A percentile compares a stretch with the other conserved stretches of the same genome.
Evolutionary conservation across 2,329 filamentous ascomycete species (phyloP).

Genomic region (Alternaria viburni): DNA sequence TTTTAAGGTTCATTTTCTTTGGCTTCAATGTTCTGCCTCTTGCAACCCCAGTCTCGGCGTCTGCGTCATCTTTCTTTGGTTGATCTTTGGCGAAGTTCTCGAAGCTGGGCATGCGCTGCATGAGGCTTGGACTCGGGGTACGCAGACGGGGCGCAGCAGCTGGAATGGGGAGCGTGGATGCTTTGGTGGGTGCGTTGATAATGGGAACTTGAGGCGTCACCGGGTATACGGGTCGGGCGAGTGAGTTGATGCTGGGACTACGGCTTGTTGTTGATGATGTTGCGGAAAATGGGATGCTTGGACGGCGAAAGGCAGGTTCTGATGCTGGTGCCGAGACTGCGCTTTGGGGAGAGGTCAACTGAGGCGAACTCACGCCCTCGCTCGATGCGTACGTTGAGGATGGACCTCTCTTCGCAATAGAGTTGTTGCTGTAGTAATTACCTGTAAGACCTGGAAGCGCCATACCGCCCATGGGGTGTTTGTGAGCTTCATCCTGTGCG

Average conservation of each 20-base stretch:
- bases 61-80: conserved; percentile 17
- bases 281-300: conserved; percentile 38
- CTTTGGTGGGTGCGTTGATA: conserved; percentile 35
- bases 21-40: conserved; percentile 31
- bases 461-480: conserved; percentile 22
- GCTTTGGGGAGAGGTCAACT: conserved; percentile 19
- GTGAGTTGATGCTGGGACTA: conserved; percentile 43
- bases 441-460: conserved; percentile 26
- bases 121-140: conserved; percentile 50
- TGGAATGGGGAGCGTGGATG: conserved; percentile 39
- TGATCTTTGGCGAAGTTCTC: conserved; percentile 33
- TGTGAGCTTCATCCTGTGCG: conserved; percentile 23
- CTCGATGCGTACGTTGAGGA: conserved; percentile 14
- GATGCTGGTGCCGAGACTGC: conserved; percentile 22
- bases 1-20: conserved; percentile 51
- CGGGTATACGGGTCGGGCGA: conserved; percentile 46
- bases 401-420: conserved; percentile 6
- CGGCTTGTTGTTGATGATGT: conserved; percentile 26
- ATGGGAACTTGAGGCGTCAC: conserved; percentile 25
- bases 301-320: conserved; percentile 35
- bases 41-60: conserved; percentile 11
- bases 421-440: conserved; percentile 10
- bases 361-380: conserved; percentile 24
- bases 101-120: conserved; percentile 56
- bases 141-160: conserved; percentile 32